Evolutionary conservation across 495 filamentous ascomycete species (phyloP).

Genomic region (Aspergillus mulundensis): DNA sequence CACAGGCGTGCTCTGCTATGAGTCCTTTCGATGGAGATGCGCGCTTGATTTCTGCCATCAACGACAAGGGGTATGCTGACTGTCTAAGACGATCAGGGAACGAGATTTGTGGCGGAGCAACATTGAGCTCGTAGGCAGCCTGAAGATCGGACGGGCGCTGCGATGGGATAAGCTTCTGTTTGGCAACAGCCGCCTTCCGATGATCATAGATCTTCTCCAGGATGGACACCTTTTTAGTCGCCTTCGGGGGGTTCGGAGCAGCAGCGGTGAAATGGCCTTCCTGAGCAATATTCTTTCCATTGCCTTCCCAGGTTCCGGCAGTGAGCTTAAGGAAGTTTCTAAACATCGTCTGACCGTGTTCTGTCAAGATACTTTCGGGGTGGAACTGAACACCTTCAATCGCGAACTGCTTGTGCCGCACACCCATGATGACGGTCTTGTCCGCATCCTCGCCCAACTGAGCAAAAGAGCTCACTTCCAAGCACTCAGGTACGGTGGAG

Average conservation of each 20-base stretch:
- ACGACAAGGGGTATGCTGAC: slow-evolving; percentile 74
- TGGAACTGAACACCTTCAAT: slow-evolving; percentile 97
- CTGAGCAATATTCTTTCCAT: slow-evolving; percentile 42
- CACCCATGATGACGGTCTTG: slow-evolving; percentile 88
- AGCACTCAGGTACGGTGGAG: slow-evolving; percentile 75
- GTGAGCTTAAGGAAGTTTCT: slow-evolving; percentile 85
- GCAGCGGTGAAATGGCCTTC: slow-evolving; percentile 20
- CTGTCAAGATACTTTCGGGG: slow-evolving; percentile 93
- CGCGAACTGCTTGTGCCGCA: slow-evolving; percentile 83
- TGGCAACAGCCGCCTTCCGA: slow-evolving; percentile 68
- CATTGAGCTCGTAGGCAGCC: slow-evolving; percentile 75
- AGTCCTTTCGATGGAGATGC: slow-evolving; percentile 95
- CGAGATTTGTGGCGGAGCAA: slow-evolving; percentile 79
- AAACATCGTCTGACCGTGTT: slow-evolving; percentile 82
- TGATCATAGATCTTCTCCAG: slow-evolving; percentile 88
- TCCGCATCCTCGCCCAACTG: slow-evolving; percentile 52
- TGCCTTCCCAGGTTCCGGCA: slow-evolving; percentile 86
- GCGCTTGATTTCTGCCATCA: slow-evolving; percentile 97
- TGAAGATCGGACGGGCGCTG: slow-evolving; percentile 81
- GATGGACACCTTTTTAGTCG: slow-evolving; percentile 71
- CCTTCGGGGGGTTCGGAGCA: slow-evolving; percentile 19
- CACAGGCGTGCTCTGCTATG: slow-evolving; percentile 81
- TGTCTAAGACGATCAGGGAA: slow-evolving; percentile 75
- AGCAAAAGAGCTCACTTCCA: slow-evolving; percentile 91
- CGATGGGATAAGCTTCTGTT: slow-evolving; percentile 83